These are phyloP conservation scores for Cardamine occulta DNA, from an alignment of 345 rosid genomes.

Conservation along the genomic window DNA sequence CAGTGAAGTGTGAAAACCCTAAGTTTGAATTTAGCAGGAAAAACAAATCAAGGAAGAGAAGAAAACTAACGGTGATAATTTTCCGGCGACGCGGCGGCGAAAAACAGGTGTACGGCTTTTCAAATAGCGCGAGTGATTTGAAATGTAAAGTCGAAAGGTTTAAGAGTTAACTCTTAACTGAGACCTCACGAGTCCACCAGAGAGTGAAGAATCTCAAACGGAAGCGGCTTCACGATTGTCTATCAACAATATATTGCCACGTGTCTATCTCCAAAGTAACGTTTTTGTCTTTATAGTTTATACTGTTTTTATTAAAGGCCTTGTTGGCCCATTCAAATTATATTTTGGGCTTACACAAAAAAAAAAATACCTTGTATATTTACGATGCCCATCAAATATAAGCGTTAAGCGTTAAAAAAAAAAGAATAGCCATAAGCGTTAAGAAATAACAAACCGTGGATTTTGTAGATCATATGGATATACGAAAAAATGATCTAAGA, in stretches of 20 bases:
- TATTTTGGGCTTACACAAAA: conserved; percentile 1
- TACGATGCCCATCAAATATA: not conserved
- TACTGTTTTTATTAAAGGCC: not conserved
- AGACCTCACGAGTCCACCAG: conserved; percentile 28
- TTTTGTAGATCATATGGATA: not conserved
- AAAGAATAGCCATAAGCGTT: not conserved
- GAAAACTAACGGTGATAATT: conserved; percentile 6
- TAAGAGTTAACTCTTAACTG: conserved; percentile 21
- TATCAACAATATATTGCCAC: conserved; percentile 23
- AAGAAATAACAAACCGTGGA: too few relatives aligned
- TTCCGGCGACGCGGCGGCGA: conserved; percentile 31
- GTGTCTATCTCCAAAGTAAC: conserved; percentile 22
- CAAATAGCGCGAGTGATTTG: conserved; percentile 24
- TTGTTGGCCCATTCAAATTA: not conserved
- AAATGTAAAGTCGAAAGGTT: conserved; percentile 25
- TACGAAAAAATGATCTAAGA: not conserved
- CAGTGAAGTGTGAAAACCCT: conserved; percentile 19
- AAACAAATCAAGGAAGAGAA: not conserved
- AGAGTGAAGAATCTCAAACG: not conserved
- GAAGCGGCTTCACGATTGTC: conserved; percentile 39
- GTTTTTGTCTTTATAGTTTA: conserved; percentile 3
- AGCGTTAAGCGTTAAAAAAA: too few relatives aligned
- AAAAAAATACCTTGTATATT: not conserved
- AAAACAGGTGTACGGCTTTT: conserved; percentile 9
- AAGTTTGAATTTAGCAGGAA: not conserved